Base-by-base conservation (phyloP, 805 yeast species). In the Yamadazyma philogaea region DNA sequence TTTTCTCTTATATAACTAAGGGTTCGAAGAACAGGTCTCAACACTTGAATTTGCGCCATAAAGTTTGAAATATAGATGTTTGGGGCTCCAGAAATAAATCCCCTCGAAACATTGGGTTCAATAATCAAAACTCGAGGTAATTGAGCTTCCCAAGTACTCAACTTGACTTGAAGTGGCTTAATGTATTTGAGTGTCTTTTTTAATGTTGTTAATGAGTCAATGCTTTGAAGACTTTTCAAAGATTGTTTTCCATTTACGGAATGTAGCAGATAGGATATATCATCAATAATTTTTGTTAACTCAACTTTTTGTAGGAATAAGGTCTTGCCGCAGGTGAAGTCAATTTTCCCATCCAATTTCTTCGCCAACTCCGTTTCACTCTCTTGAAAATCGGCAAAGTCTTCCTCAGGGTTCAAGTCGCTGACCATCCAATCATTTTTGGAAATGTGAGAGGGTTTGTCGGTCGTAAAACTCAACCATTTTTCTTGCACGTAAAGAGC, bases 401-500 rank as follows among this genome's bases (percentile, higher is more conserved):
- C 87, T 57, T 87, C 93, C 32, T 82, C 84, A 52, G 78, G 81
- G 0, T 77, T 65, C 14, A 89, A 71, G 34, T 77, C 72, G 37
- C 74, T 70, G 6, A 90, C 91, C 31, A 81, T 68, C 97, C 97
- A 91, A 57, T 87, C 85, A 43, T 74, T 66, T 21, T 24, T 14
- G 6, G 20, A 12, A n/a, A 80, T 76, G 60, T 87, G 96, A 0
- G 96, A 83, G 1, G 95, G 91, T 33, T 96, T 70, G 1, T 89
- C 79, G 54, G 87, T 91, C 38, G 80, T 77, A 38, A 90, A 64
- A 2, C 96, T 72, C 6, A 84, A 74, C 98, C 98, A 91, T 58
- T 89, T 88, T 55, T 89, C 96, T 60, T 88, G 95, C 39, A 85
- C 70, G 72, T 80, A 91, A 1, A 89, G 90, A 0, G 96, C 96